Base-by-base conservation (phyloP, 192 early-diverging fungal species). In the Obelidium mucronatum region DNA sequence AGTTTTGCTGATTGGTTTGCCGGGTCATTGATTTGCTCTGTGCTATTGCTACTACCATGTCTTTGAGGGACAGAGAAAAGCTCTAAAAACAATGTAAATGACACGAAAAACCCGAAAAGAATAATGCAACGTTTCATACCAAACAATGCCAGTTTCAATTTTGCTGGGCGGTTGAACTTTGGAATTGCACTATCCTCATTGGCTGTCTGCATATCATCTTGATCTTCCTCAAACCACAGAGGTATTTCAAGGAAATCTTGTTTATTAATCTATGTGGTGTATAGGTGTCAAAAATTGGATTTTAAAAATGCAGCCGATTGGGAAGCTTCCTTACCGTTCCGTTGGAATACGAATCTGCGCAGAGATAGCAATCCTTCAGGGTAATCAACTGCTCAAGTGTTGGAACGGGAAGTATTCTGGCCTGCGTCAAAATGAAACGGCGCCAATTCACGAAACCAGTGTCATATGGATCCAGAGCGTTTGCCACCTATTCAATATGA, bases 401-500 rank as follows among this genome's bases (percentile, higher is more conserved):
- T 22, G 76, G 81, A 15, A 82, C 80, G 1, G 87, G 87, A 17
- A 88, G 59, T 4, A 88, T 79, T 42, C 80, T 59, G 8, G 85
- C 75, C 36, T 75, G 59, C 6, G 65, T 66, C 2, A 88, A 35
- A 30, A 86, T 58, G 60, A 87, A 88, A 44, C 76, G 79, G 5
- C 84, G 39, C 87, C 87, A 88, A 52, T 78, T 81, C 2, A 88
- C 75, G 67, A 79, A 88, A 33, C 87, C 87, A 17, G 87, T 88
- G 36, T 83, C 85, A 67, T 71, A 88, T 40, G 87, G 87, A 66
- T 88, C 87, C 40, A 88, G 40, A 1, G 77, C 39, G 17, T 36
- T 48, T 22, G 71, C 68, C 36, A 85, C 40, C 83, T 85, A 52
- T 24, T 24, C 22, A 34, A 36, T 55, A 48, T 53, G 2, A 36